Evolutionary conservation across 768 basidiomycete genomes (phyloP), one percentile per base, ranked within the genome.

Genomic region (Suillus spraguei): DNA sequence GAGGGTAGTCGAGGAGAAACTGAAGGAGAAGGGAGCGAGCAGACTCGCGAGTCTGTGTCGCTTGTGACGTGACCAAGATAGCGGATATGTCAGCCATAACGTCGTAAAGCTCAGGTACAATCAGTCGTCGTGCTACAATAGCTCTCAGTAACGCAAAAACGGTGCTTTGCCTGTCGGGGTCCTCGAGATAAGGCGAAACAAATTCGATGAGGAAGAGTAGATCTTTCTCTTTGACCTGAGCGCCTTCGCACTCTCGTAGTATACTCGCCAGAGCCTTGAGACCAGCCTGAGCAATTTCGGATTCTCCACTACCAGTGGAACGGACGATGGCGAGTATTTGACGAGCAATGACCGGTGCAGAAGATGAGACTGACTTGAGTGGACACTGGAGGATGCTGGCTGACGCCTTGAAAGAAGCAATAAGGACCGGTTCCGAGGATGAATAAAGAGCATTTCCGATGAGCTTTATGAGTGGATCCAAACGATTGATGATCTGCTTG

Each of bases 81-180:
- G 94, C 90, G 4, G 94, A 88, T 24, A 98, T 88, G 63, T 88
- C 88, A 64, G 94, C 93, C 96, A 99, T 98, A 41, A 96, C 78
- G 74, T 99, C 96, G 78, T 99, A 99, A 59, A 99, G 90, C 76
- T 99, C 97, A 0, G 94, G 94, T 0, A 97, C 93, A 38, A 99
- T 88, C 66, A 99, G 92, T 71, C 92, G 94, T 38, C 96, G 87
- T 6, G 90, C 84, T 17, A 99, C 88, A 67, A 99, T 94, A 32
- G 95, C 91, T 11, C 94, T 90, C 17, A 99, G 85, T 68, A 99
- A 85, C 1, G 91, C 79, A 74, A 99, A 99, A 9, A 93, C 90
- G 10, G 94, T 83, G 4, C 84, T 85, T 75, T 99, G 97, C 7
- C 94, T 87, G 14, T 81, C 82, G 0, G 91, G 87, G 39, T 98